Evolutionary conservation across 345 rosid genomes (phyloP), one percentile per base, ranked within the genome.

Genomic region (Diplotaxis tenuifolia): DNA sequence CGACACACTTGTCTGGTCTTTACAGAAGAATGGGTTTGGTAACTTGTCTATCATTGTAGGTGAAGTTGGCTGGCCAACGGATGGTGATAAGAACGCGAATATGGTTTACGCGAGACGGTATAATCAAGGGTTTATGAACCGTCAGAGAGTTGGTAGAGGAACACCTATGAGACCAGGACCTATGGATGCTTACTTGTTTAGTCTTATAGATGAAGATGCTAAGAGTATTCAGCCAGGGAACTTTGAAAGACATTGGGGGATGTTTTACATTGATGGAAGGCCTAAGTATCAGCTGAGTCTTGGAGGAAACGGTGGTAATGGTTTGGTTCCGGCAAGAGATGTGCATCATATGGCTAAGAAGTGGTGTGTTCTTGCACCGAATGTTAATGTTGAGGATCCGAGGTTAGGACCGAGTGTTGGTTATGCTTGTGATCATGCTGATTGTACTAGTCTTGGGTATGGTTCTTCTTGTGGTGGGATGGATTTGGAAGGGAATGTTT

Each of bases 11-110:
- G 84, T 76, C 3, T 86, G 87, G 81, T 84, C 96, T 1, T 78
- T 87, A 42, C 83, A 87, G 81, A 87, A 83, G 75, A 83, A 84
- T 62, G 90, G 96, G 52, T 87, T 67, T 28, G 81, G 84, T 7
- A 79, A 84, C 64, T 9, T 86, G 80, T 36, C 83, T n/a, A 83
- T 89, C 25, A 77, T 87, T 1, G 74, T 87, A 27, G 92, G 96
- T 14, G 96, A 89, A 72, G 75, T 89, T 9, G 96, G 95, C 3
- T 87, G 95, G 91, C 95, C 91, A 0, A 89, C 87, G 4, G 91
- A 89, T 14, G 89, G 95, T 14, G 89, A 89, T 66, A 79, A 57
- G 18, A 83, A 71, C 6, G 96, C 96, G 1, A 87, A 86, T 66
- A 4, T 71, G 28, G 61, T 68, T 31, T 71, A 76, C 16, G 86